Evolutionary conservation across 1,139 yeast species (phyloP).

Genomic region (Zygotorulaspora mrakii): DNA sequence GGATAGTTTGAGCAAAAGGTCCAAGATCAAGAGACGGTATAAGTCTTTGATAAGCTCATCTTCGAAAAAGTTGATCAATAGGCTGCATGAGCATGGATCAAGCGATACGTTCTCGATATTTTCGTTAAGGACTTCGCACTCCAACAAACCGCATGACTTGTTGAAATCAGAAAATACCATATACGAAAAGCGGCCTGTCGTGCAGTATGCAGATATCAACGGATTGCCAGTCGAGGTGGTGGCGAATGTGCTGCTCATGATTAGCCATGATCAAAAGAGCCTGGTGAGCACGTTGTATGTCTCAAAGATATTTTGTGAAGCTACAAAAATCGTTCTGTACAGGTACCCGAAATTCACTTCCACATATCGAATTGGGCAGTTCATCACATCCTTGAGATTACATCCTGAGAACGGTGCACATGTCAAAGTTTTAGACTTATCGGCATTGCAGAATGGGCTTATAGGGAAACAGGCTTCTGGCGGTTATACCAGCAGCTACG

Average conservation of each 20-base stretch:
- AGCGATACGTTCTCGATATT: slow-evolving; percentile 26
- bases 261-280: slow-evolving; percentile 33
- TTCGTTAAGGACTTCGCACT: slow-evolving; percentile 25
- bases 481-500: slow-evolving; percentile 32
- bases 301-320: slow-evolving; percentile 46
- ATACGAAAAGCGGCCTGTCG: slow-evolving; percentile 5
- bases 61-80: slow-evolving; percentile 27
- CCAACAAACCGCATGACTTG: slow-evolving; percentile 10
- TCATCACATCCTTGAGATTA: slow-evolving; percentile 58
- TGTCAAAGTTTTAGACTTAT: slow-evolving; percentile 56
- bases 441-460: slow-evolving; percentile 48
- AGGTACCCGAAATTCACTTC: slow-evolving; percentile 54
- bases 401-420: slow-evolving; percentile 53
- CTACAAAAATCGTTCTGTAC: slow-evolving; percentile 56
- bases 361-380: slow-evolving; percentile 73
- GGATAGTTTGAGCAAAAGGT: slow-evolving; percentile 16
- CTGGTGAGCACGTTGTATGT: slow-evolving; percentile 47
- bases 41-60: slow-evolving; percentile 27
- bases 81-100: slow-evolving; percentile 23
- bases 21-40: slow-evolving; percentile 27
- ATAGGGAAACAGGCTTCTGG: slow-evolving; percentile 25
- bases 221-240: slow-evolving; percentile 33
- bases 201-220: slow-evolving; percentile 7
- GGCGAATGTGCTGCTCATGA: slow-evolving; percentile 22
- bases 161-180: slow-evolving; percentile 10